Conservation (phyloP, 2,329 filamentous ascomycete genomes). For the Cryphonectria carpinicola region DNA sequence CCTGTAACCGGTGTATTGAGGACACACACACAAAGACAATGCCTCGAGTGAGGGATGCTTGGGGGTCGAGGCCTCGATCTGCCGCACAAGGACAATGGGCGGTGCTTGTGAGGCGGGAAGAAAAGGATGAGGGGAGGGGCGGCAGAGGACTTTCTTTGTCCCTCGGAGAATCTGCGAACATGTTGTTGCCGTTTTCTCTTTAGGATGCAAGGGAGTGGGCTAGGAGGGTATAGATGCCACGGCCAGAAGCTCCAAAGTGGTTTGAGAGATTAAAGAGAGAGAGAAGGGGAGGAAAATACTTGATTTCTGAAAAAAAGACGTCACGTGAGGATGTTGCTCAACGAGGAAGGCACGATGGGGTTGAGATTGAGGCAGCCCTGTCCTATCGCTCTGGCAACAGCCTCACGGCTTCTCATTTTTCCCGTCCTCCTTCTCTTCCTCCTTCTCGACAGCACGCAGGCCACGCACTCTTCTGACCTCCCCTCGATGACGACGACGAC, state of each 20-base stretch:
- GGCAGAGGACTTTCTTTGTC: not conserved
- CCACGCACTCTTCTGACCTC: not conserved
- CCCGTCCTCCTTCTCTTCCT: not conserved
- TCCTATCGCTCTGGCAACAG: not conserved
- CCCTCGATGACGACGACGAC: not conserved
- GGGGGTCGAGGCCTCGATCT: not conserved
- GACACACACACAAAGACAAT: not conserved
- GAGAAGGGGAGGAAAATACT: not conserved
- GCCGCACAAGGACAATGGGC: not conserved
- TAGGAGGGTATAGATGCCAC: not conserved
- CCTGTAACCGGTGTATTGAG: not conserved
- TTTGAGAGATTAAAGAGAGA: not conserved
- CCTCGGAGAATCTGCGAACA: not conserved
- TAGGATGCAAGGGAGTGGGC: not conserved
- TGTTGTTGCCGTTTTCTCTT: not conserved
- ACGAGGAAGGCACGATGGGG: constrained; percentile 12
- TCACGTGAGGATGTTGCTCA: not conserved
- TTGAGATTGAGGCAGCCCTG: not conserved
- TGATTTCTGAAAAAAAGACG: not conserved
- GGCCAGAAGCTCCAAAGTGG: not conserved
- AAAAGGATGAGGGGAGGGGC: not conserved
- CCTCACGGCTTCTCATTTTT: constrained; percentile 1
- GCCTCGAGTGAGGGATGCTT: not conserved
- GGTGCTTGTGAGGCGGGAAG: not conserved
- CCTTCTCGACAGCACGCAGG: constrained; percentile 7